Base-by-base conservation (phyloP, 2,329 filamentous ascomycete genomes). In the Fusarium sp. region DNA sequence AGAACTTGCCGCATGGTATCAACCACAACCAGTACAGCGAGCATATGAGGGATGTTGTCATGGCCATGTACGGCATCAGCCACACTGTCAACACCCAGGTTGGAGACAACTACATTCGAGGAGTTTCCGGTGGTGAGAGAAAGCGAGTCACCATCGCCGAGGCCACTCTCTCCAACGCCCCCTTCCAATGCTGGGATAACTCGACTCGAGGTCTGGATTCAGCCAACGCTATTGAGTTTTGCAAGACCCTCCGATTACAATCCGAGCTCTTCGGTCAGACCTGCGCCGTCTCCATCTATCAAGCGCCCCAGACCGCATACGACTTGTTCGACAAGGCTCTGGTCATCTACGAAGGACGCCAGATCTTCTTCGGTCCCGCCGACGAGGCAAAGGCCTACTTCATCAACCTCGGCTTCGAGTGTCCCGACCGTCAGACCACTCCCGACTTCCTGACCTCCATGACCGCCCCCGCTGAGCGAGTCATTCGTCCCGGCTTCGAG, bases 131-230 rank as follows among this genome's bases (percentile, higher is more conserved):
- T 65, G 92, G 92, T 46, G 92, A 94, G 78, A 83, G 92, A 24
- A 94, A 94, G 77, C 90, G 92, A 72, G 91, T 93, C 6, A 90
- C 89, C 22, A 93, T 94, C 69, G 91, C 91, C 1, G 92, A 94
- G 77, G 92, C 91, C 0, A 80, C 84, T 0, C 79, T 88, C n/a
- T 85, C 85, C 6, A 81, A 81, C 24, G 83, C 85, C 0, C 85
- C 84, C 3, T 78, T 76, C 22, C 72, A 74, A 46, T 77, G 76
- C 49, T 77, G 76, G 75, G 76, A 77, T 11, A 78, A 77, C 45
- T 76, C 74, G 9, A 77, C 76, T 2, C 75, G 76, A 3, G 76
- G 76, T 2, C 54, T 77, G 4, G 76, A 77, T 46, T 75, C 73
- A 0, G 70, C 73, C 31, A 77, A 74, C n/a, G 75, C 75, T 0